Base-by-base conservation (phyloP, 352 stramenopile species). In the Elongisporangium prolatum region DNA sequence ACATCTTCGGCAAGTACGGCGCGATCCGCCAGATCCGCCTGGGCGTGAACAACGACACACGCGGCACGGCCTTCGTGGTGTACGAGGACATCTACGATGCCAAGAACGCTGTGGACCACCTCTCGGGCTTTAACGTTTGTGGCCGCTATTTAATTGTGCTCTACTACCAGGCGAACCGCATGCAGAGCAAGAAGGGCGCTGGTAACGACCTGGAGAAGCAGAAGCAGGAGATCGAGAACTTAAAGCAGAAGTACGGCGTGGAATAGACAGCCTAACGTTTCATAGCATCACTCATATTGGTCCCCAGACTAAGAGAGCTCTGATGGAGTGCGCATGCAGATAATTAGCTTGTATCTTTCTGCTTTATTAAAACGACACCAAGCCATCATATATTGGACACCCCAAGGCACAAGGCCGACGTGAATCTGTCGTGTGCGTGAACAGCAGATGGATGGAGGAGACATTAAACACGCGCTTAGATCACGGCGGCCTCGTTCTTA, bases 1-100 rank as follows among this genome's bases (percentile, higher is more conserved):
- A 99, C 69, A 99, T 99, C 40, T 99, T 99, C 76, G 98, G 96
- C 56, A 99, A 99, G 73, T 99, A 99, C 81, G 98, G 98, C 51
- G 95, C 97, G n/a, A 98, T 99, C 51, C 93, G 97, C 60, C 98
- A 99, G 80, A 96, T 98, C 57, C 77, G 90, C 38, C 59, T 97
- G 54, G 88, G 97, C 53, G 90, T 98, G 28, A 96, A 93, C 63
- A 95, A 89, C 71, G 96, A 99, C 68, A 99, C 97, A 21, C 76
- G 90, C 34, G 97, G 97, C 48, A 99, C 97, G 40, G 97, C 97
- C 0, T 99, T 99, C 75, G 97, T 99, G 20, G 91, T 98, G 37
- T 99, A 98, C 72, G 94, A 99, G 64, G 97, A 99, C 76, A 99
- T 99, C 73, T 99, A 98, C 76, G 97, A 99, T 76, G 98, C 98